Conservation (phyloP, 306 rosid species). For the barrel medic (Medicago truncatula) region MtrunA17r5.0-ANR NC_053045.1:1629501-1630000, state of each 20-base stretch:
- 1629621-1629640: background rate
- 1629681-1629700: background rate
- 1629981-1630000: conserved; percentile 21
- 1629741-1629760: conserved; percentile 26
- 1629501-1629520: conserved; percentile 61
- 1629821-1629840: conserved; percentile 30
- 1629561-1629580: background rate
- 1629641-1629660: background rate
- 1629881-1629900: conserved; percentile 21
- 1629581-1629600: background rate
- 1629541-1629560: background rate
- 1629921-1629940: conserved; percentile 25
- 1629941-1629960: conserved; percentile 28
- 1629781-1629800: conserved; percentile 13
- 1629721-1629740: background rate
- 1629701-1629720: conserved; percentile 13
- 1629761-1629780: conserved; percentile 25
- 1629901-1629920: conserved; percentile 26
- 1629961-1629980: background rate
- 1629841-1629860: conserved; percentile 19
- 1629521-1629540: background rate
- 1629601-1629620: conserved; percentile 6
- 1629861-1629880: conserved; percentile 5
- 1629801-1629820: conserved; percentile 7
- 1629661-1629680: background rate